These are phyloP conservation scores for Digitaria exilis DNA, from an alignment of 202 grass and related monocot species.

Conservation along the genomic window DNA sequence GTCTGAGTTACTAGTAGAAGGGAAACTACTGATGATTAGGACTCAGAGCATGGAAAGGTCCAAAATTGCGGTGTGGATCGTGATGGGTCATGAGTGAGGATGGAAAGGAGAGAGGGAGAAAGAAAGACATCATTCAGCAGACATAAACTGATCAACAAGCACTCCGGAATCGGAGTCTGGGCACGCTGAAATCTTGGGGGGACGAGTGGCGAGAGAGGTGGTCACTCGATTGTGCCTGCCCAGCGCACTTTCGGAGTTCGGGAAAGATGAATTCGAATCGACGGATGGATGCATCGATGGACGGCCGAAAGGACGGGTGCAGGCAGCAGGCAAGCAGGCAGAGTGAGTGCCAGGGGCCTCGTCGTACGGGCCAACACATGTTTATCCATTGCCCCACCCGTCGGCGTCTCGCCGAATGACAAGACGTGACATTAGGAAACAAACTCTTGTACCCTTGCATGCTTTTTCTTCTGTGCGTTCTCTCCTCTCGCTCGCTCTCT, in stretches of 20 bases:
- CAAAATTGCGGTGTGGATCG: constrained; percentile 20
- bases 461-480: neutral
- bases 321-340: constrained; percentile 23
- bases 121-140: neutral
- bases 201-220: neutral
- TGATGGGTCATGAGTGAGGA: constrained; percentile 18
- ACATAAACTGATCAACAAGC: neutral
- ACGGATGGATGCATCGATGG: neutral
- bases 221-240: constrained; percentile 4
- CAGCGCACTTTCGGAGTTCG: constrained; percentile 42
- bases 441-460: constrained; percentile 44
- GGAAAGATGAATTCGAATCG: constrained; percentile 32
- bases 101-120: constrained; percentile 3
- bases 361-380: constrained; percentile 26
- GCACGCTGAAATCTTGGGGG: constrained; percentile 45
- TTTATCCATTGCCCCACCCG: constrained; percentile 19
- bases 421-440: constrained; percentile 46
- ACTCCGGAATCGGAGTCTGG: constrained; percentile 12
- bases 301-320: constrained; percentile 40
- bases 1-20: neutral
- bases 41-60: constrained; percentile 21
- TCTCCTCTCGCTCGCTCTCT: too few species aligned
- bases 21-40: constrained; percentile 2
- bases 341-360: neutral
- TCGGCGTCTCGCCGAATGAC: constrained; percentile 32